Evolutionary conservation across 1,284 basidiomycete species (phyloP), one percentile per base, ranked within the genome.

Genomic region (Acaromyces ingoldii): DNA sequence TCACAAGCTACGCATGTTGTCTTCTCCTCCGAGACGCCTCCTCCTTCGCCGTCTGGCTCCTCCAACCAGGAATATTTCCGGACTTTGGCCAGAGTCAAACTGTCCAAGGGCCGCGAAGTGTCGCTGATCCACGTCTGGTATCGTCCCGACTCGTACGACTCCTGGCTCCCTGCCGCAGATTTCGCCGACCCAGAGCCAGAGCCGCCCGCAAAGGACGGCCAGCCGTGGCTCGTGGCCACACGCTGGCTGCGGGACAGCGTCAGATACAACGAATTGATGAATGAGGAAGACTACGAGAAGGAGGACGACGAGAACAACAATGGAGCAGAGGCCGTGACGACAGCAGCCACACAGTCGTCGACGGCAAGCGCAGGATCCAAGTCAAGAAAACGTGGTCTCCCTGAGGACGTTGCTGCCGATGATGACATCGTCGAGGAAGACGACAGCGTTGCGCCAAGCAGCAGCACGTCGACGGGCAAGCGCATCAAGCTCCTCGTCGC

Each of bases 41-140:
- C 59, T 3, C 52, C 66, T 1, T 63, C 69, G 3, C 56, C 62
- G 29, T 43, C 52, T 3, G 30, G 53, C 7, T 49, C 58, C 9
- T 38, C 22, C 28, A 44, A 60, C 6, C 47, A 62, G 28, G 72
- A 74, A 38, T 75, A 70, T 50, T 74, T 74, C 65, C 58, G 73
- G 28, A 70, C 72, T n/a, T 52, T 75, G 6, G 65, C 73, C 4
- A 58, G 61, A n/a, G 33, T 33, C 21, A 24, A 26, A 15, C 38
- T 44, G n/a, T 40, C 55, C 13, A 56, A 57, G 41, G 57, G 57
- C 15, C 62, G 62, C n/a, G 60, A 65, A 19, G 24, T 47, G 11
- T 68, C 72, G 6, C 63, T 75, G 33, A 70, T 75, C 36, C 73
- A 75, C 53, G 73, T 75, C 24, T 75, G 73, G 73, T 75, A 75